Base-by-base conservation (phyloP, 2,329 filamentous ascomycete genomes). In the Cladosporium oxysporum region DNA sequence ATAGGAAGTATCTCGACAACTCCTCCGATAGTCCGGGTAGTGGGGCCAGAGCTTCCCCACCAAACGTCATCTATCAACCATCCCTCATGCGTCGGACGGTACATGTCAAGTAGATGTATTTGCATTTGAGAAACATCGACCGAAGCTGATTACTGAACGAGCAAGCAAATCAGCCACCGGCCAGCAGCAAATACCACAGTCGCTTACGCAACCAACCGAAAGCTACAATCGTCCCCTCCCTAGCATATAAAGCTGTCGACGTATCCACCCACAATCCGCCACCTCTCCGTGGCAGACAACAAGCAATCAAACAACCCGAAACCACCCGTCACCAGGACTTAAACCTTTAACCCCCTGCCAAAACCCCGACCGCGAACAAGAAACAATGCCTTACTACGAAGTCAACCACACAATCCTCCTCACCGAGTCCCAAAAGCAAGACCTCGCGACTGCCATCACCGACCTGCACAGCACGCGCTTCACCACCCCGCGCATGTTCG, bases 311-410 rank as follows among this genome's bases (percentile, higher is more conserved):
- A 12, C 31, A 12, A 33, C 29, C 5, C 29, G 8, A 31, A 31
- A 31, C 29, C 23, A 26, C 23, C 23, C 23, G n/a, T 26, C 3
- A 26, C 23, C 23, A 26, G 23, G 23, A 26, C 1, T 3, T 26
- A 26, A 26, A 26, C 23, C 23, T 26, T 3, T n/a, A n/a, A 26
- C 23, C 23, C 23, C 23, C 23, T 26, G 23, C 23, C 23, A 26
- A 26, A 49, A 26, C 47, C n/a, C 21, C 7, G 10, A 31, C 7
- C 31, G 31, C 6, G 7, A 31, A 31, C 31, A 31, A 31, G 31
- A 11, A 2, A 35, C 47, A 44, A 83, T 83, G 80, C 80, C 81
- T 11, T 72, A 79, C 70, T 83, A 82, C 75, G 74, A 79, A 68
- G 71, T 83, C 70, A 73, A 79, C 64, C 79, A 82, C 73, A 72